These are phyloP conservation scores for Dendrobium chrysotoxum DNA, from an alignment of 106 monocot genomes.

Conservation along the genomic window DNA sequence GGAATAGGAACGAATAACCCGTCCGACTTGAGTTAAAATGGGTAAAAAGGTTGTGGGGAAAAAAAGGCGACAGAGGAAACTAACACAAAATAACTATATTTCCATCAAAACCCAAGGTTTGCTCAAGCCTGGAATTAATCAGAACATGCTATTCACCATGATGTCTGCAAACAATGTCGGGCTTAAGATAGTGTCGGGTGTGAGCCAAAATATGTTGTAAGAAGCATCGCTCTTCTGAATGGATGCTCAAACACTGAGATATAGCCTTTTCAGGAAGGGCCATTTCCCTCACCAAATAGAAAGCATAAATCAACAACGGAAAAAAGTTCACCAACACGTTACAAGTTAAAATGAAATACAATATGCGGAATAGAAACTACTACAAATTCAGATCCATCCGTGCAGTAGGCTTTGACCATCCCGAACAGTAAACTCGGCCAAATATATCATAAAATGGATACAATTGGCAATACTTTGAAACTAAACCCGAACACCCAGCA, in stretches of 20 bases:
- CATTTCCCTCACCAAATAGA: not conserved
- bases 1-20: not conserved
- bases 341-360: not conserved
- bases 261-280: not conserved
- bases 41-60: not conserved
- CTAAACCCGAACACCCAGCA: not conserved
- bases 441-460: not conserved
- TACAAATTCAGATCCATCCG: constrained; percentile 4
- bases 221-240: not conserved
- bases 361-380: not conserved
- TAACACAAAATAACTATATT: not conserved
- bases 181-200: not conserved
- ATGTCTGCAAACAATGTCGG: not conserved
- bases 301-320: not conserved
- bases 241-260: not conserved
- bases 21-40: not conserved
- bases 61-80: not conserved
- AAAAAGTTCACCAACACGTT: not conserved
- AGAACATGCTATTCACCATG: not conserved
- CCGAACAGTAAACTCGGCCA: not conserved
- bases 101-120: not conserved
- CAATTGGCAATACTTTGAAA: not conserved
- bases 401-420: not conserved
- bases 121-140: not conserved
- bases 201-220: not conserved